Evolutionary conservation across 768 basidiomycete genomes (phyloP).

Genomic region (Termitomyces sp.): DNA sequence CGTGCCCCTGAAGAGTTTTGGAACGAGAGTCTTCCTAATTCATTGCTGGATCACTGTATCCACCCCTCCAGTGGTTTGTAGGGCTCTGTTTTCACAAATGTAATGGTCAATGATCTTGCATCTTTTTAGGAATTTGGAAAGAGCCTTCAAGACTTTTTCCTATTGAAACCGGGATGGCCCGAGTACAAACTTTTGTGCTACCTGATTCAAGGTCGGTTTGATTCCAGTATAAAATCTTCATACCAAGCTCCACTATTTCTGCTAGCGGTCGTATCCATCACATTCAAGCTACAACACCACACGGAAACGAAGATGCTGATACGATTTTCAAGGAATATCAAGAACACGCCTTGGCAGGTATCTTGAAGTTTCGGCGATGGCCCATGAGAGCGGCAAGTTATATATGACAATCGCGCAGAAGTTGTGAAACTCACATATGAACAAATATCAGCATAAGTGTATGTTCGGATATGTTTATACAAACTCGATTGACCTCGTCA

Average conservation of each 20-base stretch:
- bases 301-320: conserved; percentile 47
- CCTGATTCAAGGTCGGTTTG: conserved; percentile 41
- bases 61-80: conserved; percentile 28
- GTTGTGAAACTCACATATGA: background rate
- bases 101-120: background rate
- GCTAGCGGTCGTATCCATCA: conserved; percentile 62
- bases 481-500: conserved; percentile 2
- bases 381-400: conserved; percentile 60
- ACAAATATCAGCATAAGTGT: conserved; percentile 64
- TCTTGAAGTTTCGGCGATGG: conserved; percentile 65
- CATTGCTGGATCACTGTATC: conserved; percentile 29
- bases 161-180: conserved; percentile 19
- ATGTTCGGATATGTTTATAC: conserved; percentile 8
- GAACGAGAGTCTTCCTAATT: conserved; percentile 24
- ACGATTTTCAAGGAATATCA: conserved; percentile 65
- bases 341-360: conserved; percentile 51
- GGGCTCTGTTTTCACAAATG: background rate
- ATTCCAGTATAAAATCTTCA: background rate
- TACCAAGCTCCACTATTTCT: background rate
- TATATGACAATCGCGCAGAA: background rate
- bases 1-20: conserved; percentile 33
- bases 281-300: conserved; percentile 39
- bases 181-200: conserved; percentile 45
- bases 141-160: conserved; percentile 19
- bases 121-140: conserved; percentile 27